These are phyloP conservation scores for Paramecium sonneborni DNA, from an alignment of 73 alveolate genomes.

Conservation along the genomic window DNA sequence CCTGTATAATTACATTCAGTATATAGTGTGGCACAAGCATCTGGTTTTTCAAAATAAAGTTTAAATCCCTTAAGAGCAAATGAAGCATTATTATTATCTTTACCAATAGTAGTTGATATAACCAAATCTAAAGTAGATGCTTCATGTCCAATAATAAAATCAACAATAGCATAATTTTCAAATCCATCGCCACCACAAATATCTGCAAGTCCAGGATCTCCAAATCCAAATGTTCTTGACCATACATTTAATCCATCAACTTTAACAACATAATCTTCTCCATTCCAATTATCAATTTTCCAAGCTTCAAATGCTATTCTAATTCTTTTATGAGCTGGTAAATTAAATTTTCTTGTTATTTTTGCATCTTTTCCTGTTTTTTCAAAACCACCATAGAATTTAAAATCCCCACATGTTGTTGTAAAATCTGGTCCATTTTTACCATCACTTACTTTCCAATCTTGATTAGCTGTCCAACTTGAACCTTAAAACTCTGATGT, in stretches of 20 bases:
- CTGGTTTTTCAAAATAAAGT: conserved; percentile 11
- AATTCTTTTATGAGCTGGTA: conserved; percentile 34
- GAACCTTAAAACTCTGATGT: background rate
- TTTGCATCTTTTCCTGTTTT: conserved; percentile 25
- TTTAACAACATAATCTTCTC: background rate
- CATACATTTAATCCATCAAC: conserved; percentile 10
- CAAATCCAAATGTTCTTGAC: conserved; percentile 24
- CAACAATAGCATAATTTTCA: background rate
- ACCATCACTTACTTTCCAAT: conserved; percentile 24
- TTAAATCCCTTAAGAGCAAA: conserved; percentile 4
- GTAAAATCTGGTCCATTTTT: background rate
- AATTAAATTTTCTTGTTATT: background rate
- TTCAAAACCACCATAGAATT: conserved; percentile 34
- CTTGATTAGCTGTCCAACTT: conserved; percentile 13
- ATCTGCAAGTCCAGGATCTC: conserved; percentile 25
- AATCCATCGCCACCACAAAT: conserved; percentile 42
- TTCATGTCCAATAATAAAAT: conserved; percentile 39
- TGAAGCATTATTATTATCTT: background rate
- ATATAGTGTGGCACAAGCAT: conserved; percentile 35
- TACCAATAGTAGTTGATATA: background rate
- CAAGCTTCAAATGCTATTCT: conserved; percentile 14
- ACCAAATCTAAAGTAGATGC: background rate
- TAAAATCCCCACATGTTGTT: background rate
- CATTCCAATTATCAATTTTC: conserved; percentile 36
- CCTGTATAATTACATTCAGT: conserved; percentile 35